These are phyloP conservation scores for Leishmania braziliensis DNA, from an alignment of 208 protist species.

Conservation along the genomic window DNA sequence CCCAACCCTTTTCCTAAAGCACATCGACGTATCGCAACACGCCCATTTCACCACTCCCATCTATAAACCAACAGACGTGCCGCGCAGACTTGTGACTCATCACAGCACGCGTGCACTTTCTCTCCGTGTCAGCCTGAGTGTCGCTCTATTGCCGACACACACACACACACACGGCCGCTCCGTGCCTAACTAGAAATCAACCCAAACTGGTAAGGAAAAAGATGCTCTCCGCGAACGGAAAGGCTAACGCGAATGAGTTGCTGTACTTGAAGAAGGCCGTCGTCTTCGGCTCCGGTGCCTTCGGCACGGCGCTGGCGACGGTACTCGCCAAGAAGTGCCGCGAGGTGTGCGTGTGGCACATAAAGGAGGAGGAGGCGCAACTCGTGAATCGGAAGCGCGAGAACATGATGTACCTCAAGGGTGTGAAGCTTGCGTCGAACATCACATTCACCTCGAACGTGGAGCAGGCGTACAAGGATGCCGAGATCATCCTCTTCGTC, in stretches of 20 bases:
- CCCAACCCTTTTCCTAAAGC: background rate
- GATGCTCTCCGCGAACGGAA: conserved; percentile 11
- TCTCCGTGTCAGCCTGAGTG: too few species aligned
- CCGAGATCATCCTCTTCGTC: conserved; percentile 82
- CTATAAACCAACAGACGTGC: too few species aligned
- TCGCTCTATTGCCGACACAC: background rate
- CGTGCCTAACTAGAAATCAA: background rate
- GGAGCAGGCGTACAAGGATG: conserved; percentile 42
- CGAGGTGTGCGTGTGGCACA: conserved; percentile 78
- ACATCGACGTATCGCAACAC: too few species aligned
- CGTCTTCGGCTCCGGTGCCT: conserved; percentile 86
- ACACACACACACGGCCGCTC: conserved; percentile 9
- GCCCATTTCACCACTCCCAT: too few species aligned
- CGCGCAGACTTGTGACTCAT: too few species aligned
- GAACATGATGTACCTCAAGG: conserved; percentile 83
- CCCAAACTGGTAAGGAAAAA: background rate
- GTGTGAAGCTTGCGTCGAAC: conserved; percentile 57
- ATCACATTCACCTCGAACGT: conserved; percentile 68
- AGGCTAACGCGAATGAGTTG: conserved; percentile 29
- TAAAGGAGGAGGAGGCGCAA: conserved; percentile 59
- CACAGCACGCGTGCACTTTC: too few species aligned
- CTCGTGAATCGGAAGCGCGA: conserved; percentile 72
- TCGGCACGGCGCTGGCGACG: conserved; percentile 76
- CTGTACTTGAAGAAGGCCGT: conserved; percentile 61
- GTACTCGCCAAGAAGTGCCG: conserved; percentile 73